Evolutionary conservation across 768 basidiomycete genomes (phyloP), one percentile per base, ranked within the genome.

Genomic region (Russula dissimulans): DNA sequence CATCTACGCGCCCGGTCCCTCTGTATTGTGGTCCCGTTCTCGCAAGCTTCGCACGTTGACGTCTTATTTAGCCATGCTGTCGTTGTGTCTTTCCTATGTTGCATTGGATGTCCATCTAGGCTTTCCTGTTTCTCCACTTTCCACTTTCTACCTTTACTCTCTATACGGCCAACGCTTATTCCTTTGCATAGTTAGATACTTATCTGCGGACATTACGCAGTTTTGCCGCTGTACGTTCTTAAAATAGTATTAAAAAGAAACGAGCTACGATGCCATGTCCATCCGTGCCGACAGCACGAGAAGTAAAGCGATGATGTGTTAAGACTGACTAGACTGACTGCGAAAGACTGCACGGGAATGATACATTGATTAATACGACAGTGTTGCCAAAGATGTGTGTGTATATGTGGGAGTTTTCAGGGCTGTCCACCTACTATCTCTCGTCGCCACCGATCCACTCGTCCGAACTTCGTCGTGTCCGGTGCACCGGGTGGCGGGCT

Each of bases 381-480:
- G 22, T 47, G 14, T 6, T 26, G 18, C 26, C 26, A 39, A 47
- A 47, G 39, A 46, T 8, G 10, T 11, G 15, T 41, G 12, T 38
- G 9, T 8, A 41, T 17, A 11, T 53, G 34, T 4, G 10, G 29
- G 31, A 17, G 46, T 46, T 3, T 18, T 61, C 56, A 71, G 42
- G 62, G 67, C 58, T 81, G 77, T n/a, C 84, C 85, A 65, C 87
- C 87, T 11, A 86, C 82, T 47, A 92, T 87, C 66, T 89, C 83
- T 62, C 79, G 83, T 64, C 90, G 82, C 90, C 90, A 92, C 61
- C 81, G 80, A 70, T 92, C 90, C 31, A 92, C 89, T 4, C 81
- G 77, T 9, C 79, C 81, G 63, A 79, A 86, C 69, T 90, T 91
- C 39, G 75, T 77, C 42, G 80, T 74, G 59, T 91, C 89, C 26